Percentiles rank a stretch among this genome's conserved stretches.
phyloP scores from a whole-genome alignment of 2,329 filamentous ascomycete genomes.

The Cryphonectria carpinicola region DNA sequence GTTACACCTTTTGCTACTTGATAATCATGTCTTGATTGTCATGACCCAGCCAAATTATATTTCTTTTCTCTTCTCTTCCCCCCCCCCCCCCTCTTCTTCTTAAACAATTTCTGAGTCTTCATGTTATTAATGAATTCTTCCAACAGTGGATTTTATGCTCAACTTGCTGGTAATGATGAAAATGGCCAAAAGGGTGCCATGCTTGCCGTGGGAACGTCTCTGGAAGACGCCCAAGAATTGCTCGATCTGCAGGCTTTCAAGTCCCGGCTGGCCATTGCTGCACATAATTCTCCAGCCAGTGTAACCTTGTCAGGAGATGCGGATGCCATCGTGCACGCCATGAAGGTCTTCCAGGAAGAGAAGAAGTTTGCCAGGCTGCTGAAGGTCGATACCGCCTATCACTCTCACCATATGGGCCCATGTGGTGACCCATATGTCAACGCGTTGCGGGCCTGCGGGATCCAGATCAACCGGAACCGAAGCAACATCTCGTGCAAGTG shows the following conservation, averaged over 20 bases:
- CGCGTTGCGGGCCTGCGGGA: conserved; percentile 9
- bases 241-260: conserved; percentile 28
- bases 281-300: conserved; percentile 37
- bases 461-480: neutral
- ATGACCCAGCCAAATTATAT: no score
- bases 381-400: conserved; percentile 45
- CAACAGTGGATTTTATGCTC: conserved; percentile 19
- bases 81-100: no score
- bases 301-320: conserved; percentile 37
- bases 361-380: conserved; percentile 38
- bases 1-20: no score
- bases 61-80: no score
- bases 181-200: conserved; percentile 13
- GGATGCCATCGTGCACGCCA: conserved; percentile 35
- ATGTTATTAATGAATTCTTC: neutral
- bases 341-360: conserved; percentile 33
- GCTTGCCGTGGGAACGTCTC: conserved; percentile 17
- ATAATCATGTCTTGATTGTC: no score
- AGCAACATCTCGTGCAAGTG: conserved; percentile 23
- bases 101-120: neutral
- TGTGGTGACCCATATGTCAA: conserved; percentile 26
- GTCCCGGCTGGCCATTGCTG: conserved; percentile 34
- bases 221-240: conserved; percentile 30
- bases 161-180: conserved; percentile 6
- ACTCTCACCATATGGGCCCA: conserved; percentile 43